A percentile compares a stretch with the other conserved stretches of the same genome.
phyloP scores from a whole-genome alignment of 2,329 filamentous ascomycete genomes.

The Boeremia exigua region DNA sequence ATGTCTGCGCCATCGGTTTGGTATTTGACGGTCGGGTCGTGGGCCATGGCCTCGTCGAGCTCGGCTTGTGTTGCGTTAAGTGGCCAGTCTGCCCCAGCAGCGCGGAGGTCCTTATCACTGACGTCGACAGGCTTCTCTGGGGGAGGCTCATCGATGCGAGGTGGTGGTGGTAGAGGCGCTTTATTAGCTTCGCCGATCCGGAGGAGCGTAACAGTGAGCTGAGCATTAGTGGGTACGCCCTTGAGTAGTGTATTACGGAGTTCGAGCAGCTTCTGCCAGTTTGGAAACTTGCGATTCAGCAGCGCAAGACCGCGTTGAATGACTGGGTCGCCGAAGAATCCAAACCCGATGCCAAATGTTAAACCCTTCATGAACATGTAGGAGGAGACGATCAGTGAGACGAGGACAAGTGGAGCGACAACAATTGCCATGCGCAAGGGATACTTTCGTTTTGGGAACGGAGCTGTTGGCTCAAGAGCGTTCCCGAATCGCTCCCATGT shows the following conservation, averaged over 20 bases:
- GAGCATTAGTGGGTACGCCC: constrained; percentile 84
- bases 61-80: constrained; percentile 70
- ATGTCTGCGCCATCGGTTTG: constrained; percentile 61
- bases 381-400: constrained; percentile 54
- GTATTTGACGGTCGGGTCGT: constrained; percentile 55
- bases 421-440: constrained; percentile 55
- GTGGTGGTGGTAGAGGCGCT: constrained; percentile 72
- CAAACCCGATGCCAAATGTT: constrained; percentile 72
- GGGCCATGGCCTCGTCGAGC: constrained; percentile 64
- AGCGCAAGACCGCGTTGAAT: constrained; percentile 65
- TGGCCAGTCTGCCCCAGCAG: constrained; percentile 60
- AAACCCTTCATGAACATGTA: constrained; percentile 66
- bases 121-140: constrained; percentile 59
- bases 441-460: constrained; percentile 54
- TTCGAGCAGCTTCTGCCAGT: constrained; percentile 78
- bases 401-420: constrained; percentile 51
- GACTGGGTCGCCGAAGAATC: constrained; percentile 80
- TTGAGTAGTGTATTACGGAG: constrained; percentile 78
- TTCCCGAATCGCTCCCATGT: constrained; percentile 69
- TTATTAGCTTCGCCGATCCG: constrained; percentile 83
- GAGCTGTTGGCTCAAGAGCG: constrained; percentile 56
- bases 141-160: constrained; percentile 52
- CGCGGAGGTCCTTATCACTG: constrained; percentile 57
- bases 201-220: constrained; percentile 79
- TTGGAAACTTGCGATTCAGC: constrained; percentile 67